Conservation (phyloP, 2,329 filamentous ascomycete species). For the Cladosporium sp. region DNA sequence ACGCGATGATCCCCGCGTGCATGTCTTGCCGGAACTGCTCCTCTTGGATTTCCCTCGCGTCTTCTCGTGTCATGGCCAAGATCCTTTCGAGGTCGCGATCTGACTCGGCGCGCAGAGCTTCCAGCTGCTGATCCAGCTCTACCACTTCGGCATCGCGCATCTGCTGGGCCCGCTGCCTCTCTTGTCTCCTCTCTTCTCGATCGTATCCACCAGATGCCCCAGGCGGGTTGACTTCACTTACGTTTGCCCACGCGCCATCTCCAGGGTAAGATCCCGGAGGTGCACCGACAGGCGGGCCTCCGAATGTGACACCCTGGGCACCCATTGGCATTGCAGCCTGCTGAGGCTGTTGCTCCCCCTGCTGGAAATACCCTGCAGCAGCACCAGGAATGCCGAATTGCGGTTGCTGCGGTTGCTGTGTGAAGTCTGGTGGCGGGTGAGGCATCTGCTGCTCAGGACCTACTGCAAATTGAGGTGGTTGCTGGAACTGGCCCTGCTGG, state of each 20-base stretch:
- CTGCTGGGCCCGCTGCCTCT: neutral
- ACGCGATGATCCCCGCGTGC: too few relatives aligned
- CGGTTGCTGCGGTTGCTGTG: neutral
- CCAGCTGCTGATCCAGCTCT: too few relatives aligned
- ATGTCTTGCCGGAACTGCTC: too few relatives aligned
- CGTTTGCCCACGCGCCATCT: neutral
- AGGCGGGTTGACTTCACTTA: neutral
- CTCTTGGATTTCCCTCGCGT: too few relatives aligned
- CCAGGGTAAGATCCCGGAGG: neutral
- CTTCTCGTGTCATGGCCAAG: too few relatives aligned
- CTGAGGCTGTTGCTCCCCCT: neutral
- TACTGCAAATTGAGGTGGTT: too few relatives aligned
- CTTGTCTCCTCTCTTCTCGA: too few relatives aligned
- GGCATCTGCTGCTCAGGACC: neutral
- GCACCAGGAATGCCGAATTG: neutral
- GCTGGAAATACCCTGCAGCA: neutral
- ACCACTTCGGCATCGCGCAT: neutral
- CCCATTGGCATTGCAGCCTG: neutral
- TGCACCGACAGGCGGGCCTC: neutral
- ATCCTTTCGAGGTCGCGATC: too few relatives aligned
- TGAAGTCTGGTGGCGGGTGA: neutral
- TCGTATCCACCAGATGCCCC: too few relatives aligned
- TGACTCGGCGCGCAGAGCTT: too few relatives aligned
- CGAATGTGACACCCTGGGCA: neutral
- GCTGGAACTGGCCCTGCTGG: neutral